A percentile compares a stretch with the other conserved stretches of the same genome.
Evolutionary conservation across 1,284 basidiomycete species (phyloP).

Genomic region (Sparassis latifolia): DNA sequence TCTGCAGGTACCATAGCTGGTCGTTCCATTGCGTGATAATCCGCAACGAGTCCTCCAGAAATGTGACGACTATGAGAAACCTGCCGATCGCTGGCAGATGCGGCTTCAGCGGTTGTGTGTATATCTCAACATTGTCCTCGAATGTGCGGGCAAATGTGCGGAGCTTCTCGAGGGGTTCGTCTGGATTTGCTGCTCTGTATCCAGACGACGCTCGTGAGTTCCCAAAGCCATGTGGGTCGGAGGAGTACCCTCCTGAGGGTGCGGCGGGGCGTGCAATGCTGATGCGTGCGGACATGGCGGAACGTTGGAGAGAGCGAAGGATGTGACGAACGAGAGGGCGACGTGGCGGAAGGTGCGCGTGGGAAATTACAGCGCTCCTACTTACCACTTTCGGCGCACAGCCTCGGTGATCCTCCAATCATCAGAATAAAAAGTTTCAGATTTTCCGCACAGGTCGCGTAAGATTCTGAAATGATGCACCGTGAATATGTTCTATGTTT

Average conservation of each 20-base stretch:
- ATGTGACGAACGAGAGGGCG: slow-evolving; percentile 16
- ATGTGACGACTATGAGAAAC: slow-evolving; percentile 97
- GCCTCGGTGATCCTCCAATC: slow-evolving; percentile 1
- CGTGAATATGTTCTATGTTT: no score
- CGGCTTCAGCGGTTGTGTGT: slow-evolving; percentile 91
- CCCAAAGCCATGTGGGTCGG: slow-evolving; percentile 69
- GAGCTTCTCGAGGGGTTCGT: slow-evolving; percentile 81
- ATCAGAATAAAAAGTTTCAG: background rate
- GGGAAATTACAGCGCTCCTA: slow-evolving; percentile 16
- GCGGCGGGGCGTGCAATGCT: slow-evolving; percentile 64
- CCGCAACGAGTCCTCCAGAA: slow-evolving; percentile 93
- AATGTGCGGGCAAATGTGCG: slow-evolving; percentile 72
- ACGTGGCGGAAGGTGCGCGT: slow-evolving; percentile 25
- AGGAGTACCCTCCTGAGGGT: slow-evolving; percentile 37
- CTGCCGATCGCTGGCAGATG: slow-evolving; percentile 93
- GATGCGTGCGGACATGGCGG: slow-evolving; percentile 75
- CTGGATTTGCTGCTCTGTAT: slow-evolving; percentile 72
- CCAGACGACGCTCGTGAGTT: slow-evolving; percentile 62
- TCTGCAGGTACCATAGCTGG: slow-evolving; percentile 95
- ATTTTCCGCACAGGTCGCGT: no score
- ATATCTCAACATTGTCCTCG: slow-evolving; percentile 91
- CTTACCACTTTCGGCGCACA: slow-evolving; percentile 3
- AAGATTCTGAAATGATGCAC: no score
- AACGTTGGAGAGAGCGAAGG: slow-evolving; percentile 10
- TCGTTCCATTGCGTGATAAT: slow-evolving; percentile 95